Conservation (phyloP, 1,284 basidiomycete species). For the Takashimella koratensis region DNA sequence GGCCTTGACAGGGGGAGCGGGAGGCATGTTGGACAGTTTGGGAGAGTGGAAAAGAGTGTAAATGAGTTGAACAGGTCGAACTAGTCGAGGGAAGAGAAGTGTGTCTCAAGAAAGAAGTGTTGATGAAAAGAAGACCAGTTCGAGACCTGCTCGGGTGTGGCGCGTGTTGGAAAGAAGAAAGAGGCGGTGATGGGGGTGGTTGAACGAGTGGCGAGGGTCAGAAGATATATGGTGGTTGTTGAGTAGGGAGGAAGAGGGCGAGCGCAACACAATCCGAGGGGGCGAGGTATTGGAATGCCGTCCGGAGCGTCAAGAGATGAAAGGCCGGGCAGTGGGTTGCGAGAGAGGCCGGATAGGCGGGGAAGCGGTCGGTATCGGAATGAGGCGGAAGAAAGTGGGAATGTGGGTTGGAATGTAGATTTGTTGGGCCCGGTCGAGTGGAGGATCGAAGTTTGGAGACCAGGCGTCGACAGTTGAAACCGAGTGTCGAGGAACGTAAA, state of each 20-base stretch:
- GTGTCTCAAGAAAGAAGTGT: conserved; percentile 1
- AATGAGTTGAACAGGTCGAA: not conserved
- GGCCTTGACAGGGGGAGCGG: conserved; percentile 36
- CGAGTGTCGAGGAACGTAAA: not conserved
- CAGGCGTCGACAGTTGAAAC: conserved; percentile 1
- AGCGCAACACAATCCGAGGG: not conserved
- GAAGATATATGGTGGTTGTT: not conserved
- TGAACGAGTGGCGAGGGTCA: not conserved
- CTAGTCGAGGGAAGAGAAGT: not conserved
- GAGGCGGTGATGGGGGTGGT: not conserved
- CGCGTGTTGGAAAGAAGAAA: conserved; percentile 4
- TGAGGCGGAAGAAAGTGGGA: conserved; percentile 2
- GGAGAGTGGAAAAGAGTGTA: not conserved
- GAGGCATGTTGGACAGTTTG: conserved; percentile 29
- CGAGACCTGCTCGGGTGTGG: conserved; percentile 30
- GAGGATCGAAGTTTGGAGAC: not conserved
- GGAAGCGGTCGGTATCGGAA: conserved; percentile 15
- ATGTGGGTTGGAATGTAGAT: conserved; percentile 1
- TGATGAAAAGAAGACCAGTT: conserved; percentile 4
- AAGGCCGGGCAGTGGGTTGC: not conserved
- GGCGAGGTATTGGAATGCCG: conserved; percentile 5
- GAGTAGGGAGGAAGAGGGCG: not conserved
- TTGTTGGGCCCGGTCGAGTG: conserved; percentile 3
- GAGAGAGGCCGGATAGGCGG: conserved; percentile 1
- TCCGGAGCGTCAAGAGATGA: conserved; percentile 2